Percentiles rank a stretch among this genome's conserved stretches.
Evolutionary conservation across 768 basidiomycete genomes (phyloP).

Genomic region (Trametes maxima): DNA sequence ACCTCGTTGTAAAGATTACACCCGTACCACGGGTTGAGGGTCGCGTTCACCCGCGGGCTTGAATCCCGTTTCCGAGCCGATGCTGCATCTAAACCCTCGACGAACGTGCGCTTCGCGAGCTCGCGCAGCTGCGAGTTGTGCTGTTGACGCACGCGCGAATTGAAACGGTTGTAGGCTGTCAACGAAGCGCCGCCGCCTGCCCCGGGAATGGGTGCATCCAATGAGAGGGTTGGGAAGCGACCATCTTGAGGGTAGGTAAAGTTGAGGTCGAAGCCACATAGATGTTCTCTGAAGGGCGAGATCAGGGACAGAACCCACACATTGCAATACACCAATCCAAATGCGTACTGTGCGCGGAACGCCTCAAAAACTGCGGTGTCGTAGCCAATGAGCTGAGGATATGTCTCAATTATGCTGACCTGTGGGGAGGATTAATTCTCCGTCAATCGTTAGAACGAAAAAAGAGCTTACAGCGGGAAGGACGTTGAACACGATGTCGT

Average conservation of each 20-base stretch:
- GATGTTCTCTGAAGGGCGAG: slow-evolving; percentile 44
- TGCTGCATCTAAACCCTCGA: slow-evolving; percentile 26
- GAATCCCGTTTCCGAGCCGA: slow-evolving; percentile 53
- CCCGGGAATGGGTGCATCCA: not conserved
- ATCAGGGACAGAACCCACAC: not conserved
- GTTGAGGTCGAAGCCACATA: slow-evolving; percentile 68
- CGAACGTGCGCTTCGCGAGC: not conserved
- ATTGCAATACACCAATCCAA: too few species aligned
- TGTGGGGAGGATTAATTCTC: slow-evolving; percentile 26
- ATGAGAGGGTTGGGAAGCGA: slow-evolving; percentile 43
- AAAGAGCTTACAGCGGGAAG: slow-evolving; percentile 52
- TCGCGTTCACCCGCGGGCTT: slow-evolving; percentile 50
- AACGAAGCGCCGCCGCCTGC: not conserved
- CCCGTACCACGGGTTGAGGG: slow-evolving; percentile 41
- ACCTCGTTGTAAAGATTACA: slow-evolving; percentile 67
- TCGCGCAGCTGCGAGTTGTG: not conserved
- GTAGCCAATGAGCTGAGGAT: slow-evolving; percentile 75
- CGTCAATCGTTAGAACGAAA: not conserved
- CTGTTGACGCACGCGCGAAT: not conserved
- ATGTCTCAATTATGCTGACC: slow-evolving; percentile 65
- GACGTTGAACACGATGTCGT: slow-evolving; percentile 51
- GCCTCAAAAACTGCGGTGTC: slow-evolving; percentile 65
- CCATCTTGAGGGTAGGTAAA: slow-evolving; percentile 68
- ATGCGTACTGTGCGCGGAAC: slow-evolving; percentile 64
- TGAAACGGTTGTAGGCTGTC: not conserved